These are phyloP conservation scores for Debaryomyces robertsiae DNA, from an alignment of 1,139 yeast species.

Conservation along the genomic window DNA sequence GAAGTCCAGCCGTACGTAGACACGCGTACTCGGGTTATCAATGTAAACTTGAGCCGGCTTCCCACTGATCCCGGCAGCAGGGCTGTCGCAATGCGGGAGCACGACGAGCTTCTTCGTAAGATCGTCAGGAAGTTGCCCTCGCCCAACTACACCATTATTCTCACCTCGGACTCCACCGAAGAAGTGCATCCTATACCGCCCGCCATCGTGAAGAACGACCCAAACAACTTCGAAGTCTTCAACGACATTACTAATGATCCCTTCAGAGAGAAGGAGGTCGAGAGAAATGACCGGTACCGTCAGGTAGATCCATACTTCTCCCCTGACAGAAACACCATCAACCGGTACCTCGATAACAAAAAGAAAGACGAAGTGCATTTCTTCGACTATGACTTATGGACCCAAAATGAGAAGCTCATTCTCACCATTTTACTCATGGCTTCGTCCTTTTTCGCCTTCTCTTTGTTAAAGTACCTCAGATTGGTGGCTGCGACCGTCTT, in stretches of 20 bases:
- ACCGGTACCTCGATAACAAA: slow-evolving; percentile 34
- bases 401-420: slow-evolving; percentile 41
- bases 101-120: slow-evolving; percentile 55
- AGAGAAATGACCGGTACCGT: slow-evolving; percentile 51
- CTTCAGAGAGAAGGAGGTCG: slow-evolving; percentile 51
- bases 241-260: slow-evolving; percentile 50
- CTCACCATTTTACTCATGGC: slow-evolving; percentile 39
- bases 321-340: slow-evolving; percentile 34
- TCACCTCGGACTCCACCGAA: slow-evolving; percentile 39
- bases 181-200: slow-evolving; percentile 37
- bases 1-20: slow-evolving; percentile 56
- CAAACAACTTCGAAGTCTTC: slow-evolving; percentile 43
- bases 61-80: slow-evolving; percentile 33
- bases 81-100: slow-evolving; percentile 26
- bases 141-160: slow-evolving; percentile 58
- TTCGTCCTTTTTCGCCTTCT: slow-evolving; percentile 9
- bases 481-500: not conserved
- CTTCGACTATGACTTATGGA: slow-evolving; percentile 42
- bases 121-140: slow-evolving; percentile 68
- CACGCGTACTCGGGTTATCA: slow-evolving; percentile 59
- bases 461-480: not conserved
- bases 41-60: slow-evolving; percentile 53
- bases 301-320: slow-evolving; percentile 39
- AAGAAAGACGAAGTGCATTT: slow-evolving; percentile 40
- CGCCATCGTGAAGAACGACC: slow-evolving; percentile 28